Evolutionary conservation across 75 land plant genomes (phyloP).

Genomic region (Cupressus sempervirens): DNA sequence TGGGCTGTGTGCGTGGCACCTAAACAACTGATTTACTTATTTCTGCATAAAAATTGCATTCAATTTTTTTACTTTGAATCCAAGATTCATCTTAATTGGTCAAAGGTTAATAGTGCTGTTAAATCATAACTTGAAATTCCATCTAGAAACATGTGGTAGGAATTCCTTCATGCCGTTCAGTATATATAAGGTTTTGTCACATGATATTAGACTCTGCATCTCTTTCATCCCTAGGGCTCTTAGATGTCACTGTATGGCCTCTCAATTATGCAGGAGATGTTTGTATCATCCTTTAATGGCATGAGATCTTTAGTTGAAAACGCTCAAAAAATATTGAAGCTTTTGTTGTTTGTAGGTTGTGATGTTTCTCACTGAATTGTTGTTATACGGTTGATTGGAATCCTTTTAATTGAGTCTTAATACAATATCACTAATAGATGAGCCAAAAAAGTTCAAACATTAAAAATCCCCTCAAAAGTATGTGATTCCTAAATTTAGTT

Average conservation of each 20-base stretch:
- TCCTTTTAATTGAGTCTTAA: neutral
- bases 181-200: neutral
- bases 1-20: neutral
- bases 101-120: neutral
- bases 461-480: neutral
- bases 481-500: neutral
- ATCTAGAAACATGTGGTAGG: neutral
- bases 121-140: neutral
- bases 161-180: neutral
- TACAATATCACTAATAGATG: neutral
- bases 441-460: neutral
- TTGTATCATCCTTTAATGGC: neutral
- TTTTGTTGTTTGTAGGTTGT: neutral
- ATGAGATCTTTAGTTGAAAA: neutral
- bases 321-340: neutral
- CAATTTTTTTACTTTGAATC: neutral
- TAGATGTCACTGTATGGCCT: neutral
- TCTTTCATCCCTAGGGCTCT: neutral
- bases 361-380: neutral
- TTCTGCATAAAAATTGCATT: neutral
- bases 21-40: neutral
- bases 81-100: neutral
- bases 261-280: neutral
- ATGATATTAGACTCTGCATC: neutral
- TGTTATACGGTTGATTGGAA: neutral